These are phyloP conservation scores for Coemansia sp. DNA, from an alignment of 192 early-diverging fungal species.

Conservation along the genomic window DNA sequence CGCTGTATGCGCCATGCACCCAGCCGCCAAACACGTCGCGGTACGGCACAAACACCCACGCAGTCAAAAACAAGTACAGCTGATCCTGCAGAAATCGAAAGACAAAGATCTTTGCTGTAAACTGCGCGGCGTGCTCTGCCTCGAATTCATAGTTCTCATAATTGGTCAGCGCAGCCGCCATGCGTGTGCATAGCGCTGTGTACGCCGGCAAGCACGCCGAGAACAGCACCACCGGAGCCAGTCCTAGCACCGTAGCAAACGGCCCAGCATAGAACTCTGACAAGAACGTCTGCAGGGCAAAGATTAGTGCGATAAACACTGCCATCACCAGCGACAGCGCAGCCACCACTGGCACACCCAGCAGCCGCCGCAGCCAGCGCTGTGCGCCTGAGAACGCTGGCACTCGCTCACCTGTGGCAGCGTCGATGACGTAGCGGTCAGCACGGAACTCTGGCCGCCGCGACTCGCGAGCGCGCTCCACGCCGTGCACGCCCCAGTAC, in stretches of 20 bases:
- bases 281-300: conserved; percentile 71
- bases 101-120: conserved; percentile 83
- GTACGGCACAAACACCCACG: conserved; percentile 85
- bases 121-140: conserved; percentile 63
- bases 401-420: conserved; percentile 68
- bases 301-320: conserved; percentile 65
- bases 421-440: conserved; percentile 58
- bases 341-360: conserved; percentile 58
- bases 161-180: conserved; percentile 64
- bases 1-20: conserved; percentile 31
- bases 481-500: conserved; percentile 67
- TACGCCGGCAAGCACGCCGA: conserved; percentile 69
- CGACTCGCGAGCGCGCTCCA: conserved; percentile 42
- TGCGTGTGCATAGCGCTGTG: conserved; percentile 60
- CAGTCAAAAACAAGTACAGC: conserved; percentile 82
- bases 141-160: conserved; percentile 83
- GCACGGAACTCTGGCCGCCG: conserved; percentile 70
- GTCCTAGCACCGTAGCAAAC: conserved; percentile 56
- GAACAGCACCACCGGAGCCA: conserved; percentile 74
- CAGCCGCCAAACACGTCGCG: conserved; percentile 62
- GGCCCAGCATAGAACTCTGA: conserved; percentile 83
- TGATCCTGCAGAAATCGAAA: conserved; percentile 80
- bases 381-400: conserved; percentile 72
- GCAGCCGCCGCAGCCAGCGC: conserved; percentile 62
- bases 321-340: conserved; percentile 60